Evolutionary conservation across 2,329 filamentous ascomycete species (phyloP).

Genomic region (Exophiala alcalophila): DNA sequence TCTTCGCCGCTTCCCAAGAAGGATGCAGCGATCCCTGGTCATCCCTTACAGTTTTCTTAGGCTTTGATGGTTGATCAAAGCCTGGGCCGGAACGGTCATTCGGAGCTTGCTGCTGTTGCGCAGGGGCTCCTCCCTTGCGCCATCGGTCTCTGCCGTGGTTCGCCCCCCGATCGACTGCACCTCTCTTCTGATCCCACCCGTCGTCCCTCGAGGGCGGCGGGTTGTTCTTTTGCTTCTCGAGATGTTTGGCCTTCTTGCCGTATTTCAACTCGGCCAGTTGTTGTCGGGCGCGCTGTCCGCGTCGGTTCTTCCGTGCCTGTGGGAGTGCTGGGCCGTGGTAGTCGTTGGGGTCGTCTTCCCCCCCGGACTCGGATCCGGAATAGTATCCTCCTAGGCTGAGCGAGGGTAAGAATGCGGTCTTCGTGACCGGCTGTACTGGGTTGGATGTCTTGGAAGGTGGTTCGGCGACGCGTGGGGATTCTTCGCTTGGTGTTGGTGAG

Average conservation of each 20-base stretch:
- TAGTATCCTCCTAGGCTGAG: conserved; percentile 61
- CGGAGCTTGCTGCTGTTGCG: conserved; percentile 29
- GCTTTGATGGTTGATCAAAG: conserved; percentile 1
- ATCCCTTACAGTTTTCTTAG: conserved; percentile 25
- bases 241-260: conserved; percentile 57
- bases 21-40: conserved; percentile 59
- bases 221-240: conserved; percentile 47
- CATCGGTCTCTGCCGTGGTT: conserved; percentile 2
- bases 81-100: conserved; percentile 17
- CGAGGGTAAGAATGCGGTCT: conserved; percentile 59
- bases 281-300: conserved; percentile 61
- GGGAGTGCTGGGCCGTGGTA: conserved; percentile 31
- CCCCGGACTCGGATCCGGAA: conserved; percentile 60
- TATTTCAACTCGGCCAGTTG: conserved; percentile 62
- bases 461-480: background rate
- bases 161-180: conserved; percentile 45
- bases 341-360: conserved; percentile 47
- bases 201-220: conserved; percentile 47
- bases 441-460: background rate
- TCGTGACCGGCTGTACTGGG: background rate
- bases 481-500: conserved; percentile 13
- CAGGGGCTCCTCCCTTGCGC: conserved; percentile 17
- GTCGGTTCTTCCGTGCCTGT: conserved; percentile 52
- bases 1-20: conserved; percentile 62
- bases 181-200: conserved; percentile 59